Evolutionary conservation across 1,139 yeast genomes (phyloP).

Genomic region (Nakaseomyces bracarensis): DNA sequence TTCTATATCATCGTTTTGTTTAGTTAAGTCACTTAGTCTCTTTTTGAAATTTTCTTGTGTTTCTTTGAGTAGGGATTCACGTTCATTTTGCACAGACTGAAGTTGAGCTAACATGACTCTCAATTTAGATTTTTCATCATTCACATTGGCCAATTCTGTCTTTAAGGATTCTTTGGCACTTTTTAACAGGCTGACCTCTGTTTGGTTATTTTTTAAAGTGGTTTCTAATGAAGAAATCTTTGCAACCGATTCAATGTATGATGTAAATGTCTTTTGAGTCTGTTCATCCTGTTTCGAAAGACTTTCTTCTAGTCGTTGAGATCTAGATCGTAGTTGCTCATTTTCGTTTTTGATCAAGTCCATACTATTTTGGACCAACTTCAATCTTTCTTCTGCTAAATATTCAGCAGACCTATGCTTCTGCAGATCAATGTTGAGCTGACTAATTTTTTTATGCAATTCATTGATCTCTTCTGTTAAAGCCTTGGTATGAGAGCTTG

Average conservation of each 20-base stretch:
- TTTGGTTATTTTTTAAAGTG: conserved; percentile 42
- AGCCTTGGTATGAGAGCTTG: conserved; percentile 36
- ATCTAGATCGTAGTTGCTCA: conserved; percentile 37
- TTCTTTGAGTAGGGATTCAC: conserved; percentile 47
- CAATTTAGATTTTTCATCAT: conserved; percentile 52
- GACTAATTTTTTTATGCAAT: conserved; percentile 43
- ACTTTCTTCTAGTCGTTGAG: conserved; percentile 47
- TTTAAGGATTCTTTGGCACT: conserved; percentile 46
- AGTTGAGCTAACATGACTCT: conserved; percentile 53
- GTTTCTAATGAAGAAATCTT: conserved; percentile 18
- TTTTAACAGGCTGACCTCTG: conserved; percentile 48
- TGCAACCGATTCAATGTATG: conserved; percentile 1
- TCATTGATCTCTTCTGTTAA: conserved; percentile 36
- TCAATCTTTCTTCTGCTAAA: conserved; percentile 40
- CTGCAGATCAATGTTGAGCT: conserved; percentile 39
- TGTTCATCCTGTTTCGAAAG: conserved; percentile 47
- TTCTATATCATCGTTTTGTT: conserved; percentile 42
- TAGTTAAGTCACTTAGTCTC: conserved; percentile 32
- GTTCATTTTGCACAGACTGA: conserved; percentile 54
- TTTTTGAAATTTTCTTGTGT: conserved; percentile 36
- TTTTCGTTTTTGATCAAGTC: conserved; percentile 39
- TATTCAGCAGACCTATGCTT: conserved; percentile 40
- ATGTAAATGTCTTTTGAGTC: conserved; percentile 36
- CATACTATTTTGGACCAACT: conserved; percentile 33
- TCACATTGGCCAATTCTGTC: conserved; percentile 46